Percentiles rank a stretch among this genome's conserved stretches.
These are phyloP conservation scores for Euphorbia schlechtendalii DNA, from an alignment of 441 rosid species.

Conservation along the genomic window DNA sequence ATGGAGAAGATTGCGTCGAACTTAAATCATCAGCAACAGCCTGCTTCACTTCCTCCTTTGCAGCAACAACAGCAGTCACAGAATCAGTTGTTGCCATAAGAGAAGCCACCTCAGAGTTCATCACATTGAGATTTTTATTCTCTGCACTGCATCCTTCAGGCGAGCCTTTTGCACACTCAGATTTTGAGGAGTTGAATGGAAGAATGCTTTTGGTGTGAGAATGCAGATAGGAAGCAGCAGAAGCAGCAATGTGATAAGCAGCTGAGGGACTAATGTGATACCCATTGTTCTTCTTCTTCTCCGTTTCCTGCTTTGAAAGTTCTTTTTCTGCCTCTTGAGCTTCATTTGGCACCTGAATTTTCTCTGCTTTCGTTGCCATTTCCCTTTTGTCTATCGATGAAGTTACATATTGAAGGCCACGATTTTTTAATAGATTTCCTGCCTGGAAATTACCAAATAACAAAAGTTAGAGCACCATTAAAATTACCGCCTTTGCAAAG, in stretches of 20 bases:
- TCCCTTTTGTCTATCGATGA: conserved; percentile 72
- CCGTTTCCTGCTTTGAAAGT: conserved; percentile 21
- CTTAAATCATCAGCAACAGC: conserved; percentile 94
- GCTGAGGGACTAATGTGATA: conserved; percentile 45
- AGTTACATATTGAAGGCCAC: conserved; percentile 59
- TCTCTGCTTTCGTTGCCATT: conserved; percentile 36
- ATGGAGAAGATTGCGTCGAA: conserved; percentile 65
- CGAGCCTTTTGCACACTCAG: conserved; percentile 21
- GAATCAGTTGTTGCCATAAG: conserved; percentile 87
- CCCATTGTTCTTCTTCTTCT: conserved; percentile 37
- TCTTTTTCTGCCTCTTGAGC: conserved; percentile 29
- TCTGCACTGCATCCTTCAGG: conserved; percentile 18
- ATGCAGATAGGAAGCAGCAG: conserved; percentile 85
- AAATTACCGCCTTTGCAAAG: not conserved
- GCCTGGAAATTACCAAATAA: conserved; percentile 37
- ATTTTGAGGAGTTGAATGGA: conserved; percentile 47
- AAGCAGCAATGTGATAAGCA: conserved; percentile 78
- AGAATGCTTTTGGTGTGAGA: conserved; percentile 63
- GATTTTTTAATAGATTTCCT: conserved; percentile 50
- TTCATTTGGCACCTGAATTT: conserved; percentile 30
- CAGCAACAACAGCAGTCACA: conserved; percentile 92
- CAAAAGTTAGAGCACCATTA: not conserved
- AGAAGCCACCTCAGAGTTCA: conserved; percentile 52
- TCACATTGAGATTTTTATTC: conserved; percentile 18
- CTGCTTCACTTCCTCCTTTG: conserved; percentile 87